phyloP scores from a whole-genome alignment of 257 asterid genomes.

The Primulina eburnea region DNA sequence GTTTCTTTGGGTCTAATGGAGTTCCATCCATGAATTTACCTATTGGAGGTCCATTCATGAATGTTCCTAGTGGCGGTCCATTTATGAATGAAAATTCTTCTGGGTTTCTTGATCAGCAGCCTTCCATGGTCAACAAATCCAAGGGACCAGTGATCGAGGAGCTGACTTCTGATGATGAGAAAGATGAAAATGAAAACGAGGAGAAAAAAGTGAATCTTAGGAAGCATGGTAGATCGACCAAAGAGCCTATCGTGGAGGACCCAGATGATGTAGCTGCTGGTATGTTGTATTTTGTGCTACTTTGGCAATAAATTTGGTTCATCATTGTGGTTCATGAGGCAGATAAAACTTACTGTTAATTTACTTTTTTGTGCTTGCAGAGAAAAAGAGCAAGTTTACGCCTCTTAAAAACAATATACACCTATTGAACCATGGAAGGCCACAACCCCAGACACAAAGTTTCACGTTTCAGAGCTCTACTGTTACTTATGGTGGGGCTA shows the following conservation, averaged over 20 bases:
- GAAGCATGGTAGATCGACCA: slow-evolving; percentile 70
- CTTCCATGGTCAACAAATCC: slow-evolving; percentile 41
- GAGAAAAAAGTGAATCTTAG: slow-evolving; percentile 51
- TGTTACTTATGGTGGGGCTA: slow-evolving; percentile 76
- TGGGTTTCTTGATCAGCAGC: slow-evolving; percentile 48
- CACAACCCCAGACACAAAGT: slow-evolving; percentile 59
- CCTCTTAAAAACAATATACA: slow-evolving; percentile 37
- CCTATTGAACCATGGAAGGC: slow-evolving; percentile 30
- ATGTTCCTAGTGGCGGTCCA: slow-evolving; percentile 22
- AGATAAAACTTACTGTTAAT: not conserved
- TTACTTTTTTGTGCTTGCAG: slow-evolving; percentile 30
- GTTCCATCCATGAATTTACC: slow-evolving; percentile 16
- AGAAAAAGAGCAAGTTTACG: slow-evolving; percentile 52
- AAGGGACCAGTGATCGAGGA: slow-evolving; percentile 90
- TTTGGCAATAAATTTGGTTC: not conserved
- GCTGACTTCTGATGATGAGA: slow-evolving; percentile 78
- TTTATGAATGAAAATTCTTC: slow-evolving; percentile 39
- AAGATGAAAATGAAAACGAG: slow-evolving; percentile 40
- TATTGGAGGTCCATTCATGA: slow-evolving; percentile 25
- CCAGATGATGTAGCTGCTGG: slow-evolving; percentile 76
- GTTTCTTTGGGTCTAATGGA: slow-evolving; percentile 41
- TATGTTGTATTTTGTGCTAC: slow-evolving; percentile 24
- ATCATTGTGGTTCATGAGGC: slow-evolving; percentile 3
- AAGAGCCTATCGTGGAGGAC: slow-evolving; percentile 65
- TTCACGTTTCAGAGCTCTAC: slow-evolving; percentile 75